Base-by-base conservation (phyloP, 495 filamentous ascomycete species). In the Margaritispora aquatica region DNA sequence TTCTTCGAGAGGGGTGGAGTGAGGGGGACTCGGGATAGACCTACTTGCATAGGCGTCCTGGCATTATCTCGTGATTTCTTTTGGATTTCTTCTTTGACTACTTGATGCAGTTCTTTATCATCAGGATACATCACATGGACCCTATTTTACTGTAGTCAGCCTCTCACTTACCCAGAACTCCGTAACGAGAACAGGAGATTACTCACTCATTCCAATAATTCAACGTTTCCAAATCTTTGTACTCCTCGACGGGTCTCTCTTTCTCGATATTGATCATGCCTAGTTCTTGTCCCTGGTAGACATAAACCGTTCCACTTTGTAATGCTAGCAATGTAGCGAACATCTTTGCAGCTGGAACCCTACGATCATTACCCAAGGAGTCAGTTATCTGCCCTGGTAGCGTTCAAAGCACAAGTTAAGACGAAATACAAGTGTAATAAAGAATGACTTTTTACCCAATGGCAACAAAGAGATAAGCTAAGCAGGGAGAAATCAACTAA, bases 221-320 rank as follows among this genome's bases (percentile, higher is more conserved):
- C 3, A 84, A 64, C 19, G 82, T 84, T 60, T 89, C 87, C 51
- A 90, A 76, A 66, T 92, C 88, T 63, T 84, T 82, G 70, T 87
- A 90, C 57, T 88, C 79, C 8, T 80, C 77, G 21, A 88, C 83
- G 0, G 67, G 71, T 85, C 88, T 87, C 20, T 74, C 65, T 2
- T 63, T 59, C 0, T 88, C 86, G n/a, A 88, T 77, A 67, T 92
- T 90, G 36, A 78, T 75, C 83, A 89, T 88, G 1, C 86, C 88
- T 7, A 92, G 65, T 63, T 92, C 88, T 64, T 92, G 85, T 13
- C 88, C 88, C 62, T 92, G 86, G 62, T 88, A 91, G 1, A 90
- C 66, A 67, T 86, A 92, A 0, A 86, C 73, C 0, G 88, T 90
- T 2, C 88, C 88, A 13, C 78, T 78, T 55, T 87, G 72, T 21